phyloP scores from a whole-genome alignment of 2,329 filamentous ascomycete species.

The Claviceps maximensis region DNA sequence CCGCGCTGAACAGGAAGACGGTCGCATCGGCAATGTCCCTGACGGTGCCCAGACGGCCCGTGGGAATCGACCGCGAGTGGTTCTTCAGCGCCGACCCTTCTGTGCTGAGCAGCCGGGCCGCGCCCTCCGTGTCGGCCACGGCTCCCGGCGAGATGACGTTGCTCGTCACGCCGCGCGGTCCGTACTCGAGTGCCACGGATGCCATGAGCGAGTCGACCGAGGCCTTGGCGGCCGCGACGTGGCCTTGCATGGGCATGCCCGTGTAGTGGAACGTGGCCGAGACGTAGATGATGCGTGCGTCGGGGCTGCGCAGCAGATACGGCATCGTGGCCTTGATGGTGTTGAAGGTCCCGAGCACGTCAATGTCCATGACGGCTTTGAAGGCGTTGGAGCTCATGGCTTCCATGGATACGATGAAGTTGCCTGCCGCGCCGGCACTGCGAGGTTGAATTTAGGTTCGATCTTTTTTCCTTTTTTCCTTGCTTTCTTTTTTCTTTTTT shows the following conservation, averaged over 20 bases:
- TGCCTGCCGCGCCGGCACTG: constrained; percentile 87
- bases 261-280: constrained; percentile 88
- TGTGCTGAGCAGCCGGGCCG: constrained; percentile 45
- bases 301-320: constrained; percentile 62
- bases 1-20: constrained; percentile 74
- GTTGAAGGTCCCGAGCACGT: constrained; percentile 87
- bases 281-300: constrained; percentile 75
- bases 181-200: constrained; percentile 76
- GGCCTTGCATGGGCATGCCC: constrained; percentile 71
- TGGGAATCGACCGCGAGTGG: constrained; percentile 43
- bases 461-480: background rate
- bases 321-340: constrained; percentile 86
- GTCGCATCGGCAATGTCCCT: constrained; percentile 90
- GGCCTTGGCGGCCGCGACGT: constrained; percentile 86
- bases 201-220: constrained; percentile 75
- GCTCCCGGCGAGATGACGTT: constrained; percentile 85
- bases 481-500: background rate
- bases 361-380: constrained; percentile 92
- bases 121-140: constrained; percentile 73
- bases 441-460: background rate
- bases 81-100: constrained; percentile 18
- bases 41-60: constrained; percentile 64
- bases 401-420: constrained; percentile 79
- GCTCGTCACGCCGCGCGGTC: constrained; percentile 70
- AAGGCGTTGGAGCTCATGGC: constrained; percentile 80